Evolutionary conservation across 2,329 filamentous ascomycete species (phyloP), one percentile per base, ranked within the genome.

Genomic region (Beauveria sp.): DNA sequence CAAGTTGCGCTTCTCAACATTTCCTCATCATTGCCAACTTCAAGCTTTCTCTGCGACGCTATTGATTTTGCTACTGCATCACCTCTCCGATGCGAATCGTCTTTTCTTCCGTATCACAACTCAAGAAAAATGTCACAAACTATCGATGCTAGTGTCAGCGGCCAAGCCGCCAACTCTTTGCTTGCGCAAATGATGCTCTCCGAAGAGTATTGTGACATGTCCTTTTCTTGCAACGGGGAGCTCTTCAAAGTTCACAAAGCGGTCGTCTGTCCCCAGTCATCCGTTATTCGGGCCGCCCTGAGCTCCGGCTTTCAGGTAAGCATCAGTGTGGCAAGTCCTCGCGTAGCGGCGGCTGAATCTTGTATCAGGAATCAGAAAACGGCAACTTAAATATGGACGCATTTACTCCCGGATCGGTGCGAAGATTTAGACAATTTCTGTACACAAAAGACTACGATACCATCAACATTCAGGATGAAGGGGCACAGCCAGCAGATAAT

Each of bases 231-330:
- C 26, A 9, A 34, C 10, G 24, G 49, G 4, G 20, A 52, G 14
- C 1, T 24, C 2, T 53, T 60, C n/a, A 58, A 57, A 24, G 62
- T 62, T 16, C 64, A 67, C 59, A 58, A 62, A 34, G 40, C 16
- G 1, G 49, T 60, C 4, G 57, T 60, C 24, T 53, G 49, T 2
- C 28, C 49, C 5, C 57, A 53, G 9, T 60, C 49, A 1, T 24
- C 40, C 3, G 57, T 60, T 0, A 53, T 60, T 38, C 38, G 18
- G 9, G 49, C 40, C 8, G 49, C 49, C n/a, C 0, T 53, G 14
- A 31, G 9, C 2, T 20, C 57, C 2, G 38, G 28, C n/a, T 60
- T 46, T 20, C 20, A 43, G 45, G 55, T 38, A 48, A 24, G 54
- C 26, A 22, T 3, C 24, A 22, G 10, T 4, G 22, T 16, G 3